Evolutionary conservation across 495 filamentous ascomycete species (phyloP).

Genomic region (Penicillium flavigenum): DNA sequence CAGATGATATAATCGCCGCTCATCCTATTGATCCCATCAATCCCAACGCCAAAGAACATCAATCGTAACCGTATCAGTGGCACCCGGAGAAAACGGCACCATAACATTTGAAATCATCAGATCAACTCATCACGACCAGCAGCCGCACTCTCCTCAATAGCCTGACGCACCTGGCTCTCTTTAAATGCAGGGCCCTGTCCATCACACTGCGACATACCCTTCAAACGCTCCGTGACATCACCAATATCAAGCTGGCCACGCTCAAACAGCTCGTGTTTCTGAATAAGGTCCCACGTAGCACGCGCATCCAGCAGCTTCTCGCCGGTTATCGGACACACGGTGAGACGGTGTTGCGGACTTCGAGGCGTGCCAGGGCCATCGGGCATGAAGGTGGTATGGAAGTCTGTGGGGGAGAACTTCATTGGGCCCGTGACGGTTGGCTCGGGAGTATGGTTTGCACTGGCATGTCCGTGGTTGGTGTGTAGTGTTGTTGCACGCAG

Average conservation of each 20-base stretch:
- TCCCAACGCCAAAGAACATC: conserved; percentile 19
- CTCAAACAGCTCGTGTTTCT: conserved; percentile 75
- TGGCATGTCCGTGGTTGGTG: conserved; percentile 24
- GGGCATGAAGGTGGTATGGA: conserved; percentile 47
- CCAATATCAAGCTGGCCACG: conserved; percentile 81
- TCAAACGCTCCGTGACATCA: conserved; percentile 71
- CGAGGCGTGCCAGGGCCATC: conserved; percentile 19
- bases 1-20: not conserved
- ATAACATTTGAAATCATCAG: conserved; percentile 29
- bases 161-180: conserved; percentile 67
- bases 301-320: conserved; percentile 75
- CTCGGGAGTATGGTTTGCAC: conserved; percentile 25
- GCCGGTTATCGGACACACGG: conserved; percentile 62
- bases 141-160: conserved; percentile 75
- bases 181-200: conserved; percentile 89
- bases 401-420: conserved; percentile 72
- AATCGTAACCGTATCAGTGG: conserved; percentile 9
- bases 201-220: conserved; percentile 78
- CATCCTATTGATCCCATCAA: not conserved
- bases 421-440: conserved; percentile 61
- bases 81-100: conserved; percentile 1
- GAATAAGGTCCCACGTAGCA: conserved; percentile 90
- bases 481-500: conserved; percentile 68
- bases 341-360: conserved; percentile 66
- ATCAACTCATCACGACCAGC: conserved; percentile 73